Evolutionary conservation across 805 yeast species (phyloP), one percentile per base, ranked within the genome.

Genomic region (Candida gorgasii): DNA sequence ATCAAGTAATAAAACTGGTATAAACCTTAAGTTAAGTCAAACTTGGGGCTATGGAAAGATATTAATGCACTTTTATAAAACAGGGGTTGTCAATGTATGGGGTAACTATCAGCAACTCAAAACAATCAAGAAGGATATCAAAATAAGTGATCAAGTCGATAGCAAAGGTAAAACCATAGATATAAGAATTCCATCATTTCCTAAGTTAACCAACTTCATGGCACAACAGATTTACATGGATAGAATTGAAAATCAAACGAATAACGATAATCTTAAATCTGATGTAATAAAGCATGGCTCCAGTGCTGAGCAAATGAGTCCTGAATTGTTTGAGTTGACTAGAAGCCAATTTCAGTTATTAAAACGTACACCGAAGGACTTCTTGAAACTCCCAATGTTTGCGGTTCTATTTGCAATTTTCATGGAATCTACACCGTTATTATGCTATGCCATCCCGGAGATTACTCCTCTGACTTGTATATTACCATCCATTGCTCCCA

Each of bases 31-130:
- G 40, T 27, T 53, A 19, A 69, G 65, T 40, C 78, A 78, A 49
- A 67, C 67, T 51, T 53, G 61, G 16, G 62, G 69, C 1, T 72
- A 73, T 48, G 79, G 76, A 5, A 73, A 74, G 51, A 48, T 62
- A 2, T 49, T 79, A 32, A 51, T 82, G 30, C 57, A 57, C 5
- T 81, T 82, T 55, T 84, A 84, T 62, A 75, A 75, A 46, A 57
- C 63, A 2, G 90, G 92, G 1, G 67, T 84, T 2, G 58, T 63
- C 15, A 76, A 75, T 48, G 75, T 82, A 0, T 80, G 83, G 79
- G 47, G 58, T 1, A 79, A 79, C 45, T 41, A 51, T 13, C 52
- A 51, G 14, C 27, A 40, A 4, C 26, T 65, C 29, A 55, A 36
- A 9, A 17, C 20, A 8, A 19, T 32, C 29, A 31, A 13, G 33